Evolutionary conservation across 1,284 basidiomycete species (phyloP), one percentile per base, ranked within the genome.

Genomic region (Papiliotrema terrestris): DNA sequence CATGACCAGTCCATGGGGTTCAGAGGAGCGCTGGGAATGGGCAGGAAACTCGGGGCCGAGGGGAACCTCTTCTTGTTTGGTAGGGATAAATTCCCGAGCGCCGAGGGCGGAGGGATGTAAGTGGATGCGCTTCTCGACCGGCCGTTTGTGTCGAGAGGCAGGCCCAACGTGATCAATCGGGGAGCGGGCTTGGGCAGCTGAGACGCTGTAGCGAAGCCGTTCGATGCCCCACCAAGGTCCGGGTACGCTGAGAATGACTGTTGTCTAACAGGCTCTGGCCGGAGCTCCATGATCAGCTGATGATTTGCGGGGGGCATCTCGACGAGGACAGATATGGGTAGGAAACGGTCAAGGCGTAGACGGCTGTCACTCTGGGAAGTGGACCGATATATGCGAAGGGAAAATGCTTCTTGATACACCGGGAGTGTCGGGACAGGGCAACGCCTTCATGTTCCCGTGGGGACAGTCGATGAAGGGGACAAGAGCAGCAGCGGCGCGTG

Each of bases 11-110:
- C 20, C 48, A 49, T 49, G 48, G 48, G 25, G 19, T 35, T 19
- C 5, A 47, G 29, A 3, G 46, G 17, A 6, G 46, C 46, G 48
- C 36, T 49, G 48, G 48, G 35, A n/a, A 49, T 49, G 25, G 48
- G 48, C 20, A 35, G 36, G 3, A 48, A 26, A 19, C n/a, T 14
- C 22, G 46, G 35, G n/a, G 13, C 23, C 13, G 46, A 32, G 46
- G 23, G 35, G 29, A 36, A 32, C 17, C 46, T 29, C 32, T 29
- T 48, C 19, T 20, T 20, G 25, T 4, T 26, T 8, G 25, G 20
- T 41, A 17, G 39, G 17, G 15, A 41, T 15, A 6, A 15, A 15
- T 17, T 36, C 15, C 20, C 13, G 29, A 20, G 23, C 20, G 20
- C 15, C 26, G 29, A 29, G 5, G 29, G 15, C 29, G 45, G 23